Conservation (phyloP, 331 rosid genomes). For the Pyracantha coccinea region DNA sequence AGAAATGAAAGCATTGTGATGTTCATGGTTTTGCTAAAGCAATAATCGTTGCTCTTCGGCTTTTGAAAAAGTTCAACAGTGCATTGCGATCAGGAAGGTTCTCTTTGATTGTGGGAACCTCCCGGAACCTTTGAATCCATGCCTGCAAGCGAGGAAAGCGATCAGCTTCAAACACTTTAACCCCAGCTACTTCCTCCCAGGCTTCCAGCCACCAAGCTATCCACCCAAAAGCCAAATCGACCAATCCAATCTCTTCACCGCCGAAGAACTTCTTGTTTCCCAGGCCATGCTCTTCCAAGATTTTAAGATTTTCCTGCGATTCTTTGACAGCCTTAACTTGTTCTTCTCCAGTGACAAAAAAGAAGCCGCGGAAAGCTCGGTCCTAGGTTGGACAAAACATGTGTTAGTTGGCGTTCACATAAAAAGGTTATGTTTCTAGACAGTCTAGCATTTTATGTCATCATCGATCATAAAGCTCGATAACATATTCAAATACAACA, state of each 20-base stretch:
- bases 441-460: too few species aligned
- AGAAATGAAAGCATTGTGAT: too few species aligned
- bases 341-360: slow-evolving; percentile 5
- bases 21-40: neutral
- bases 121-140: slow-evolving; percentile 18
- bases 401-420: too few species aligned
- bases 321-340: slow-evolving; percentile 10
- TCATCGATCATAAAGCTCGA: neutral
- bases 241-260: slow-evolving; percentile 5
- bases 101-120: slow-evolving; percentile 2
- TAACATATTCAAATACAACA: neutral
- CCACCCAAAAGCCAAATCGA: slow-evolving; percentile 14
- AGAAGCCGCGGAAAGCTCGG: neutral
- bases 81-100: slow-evolving; percentile 1
- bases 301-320: neutral
- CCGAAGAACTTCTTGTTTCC: slow-evolving; percentile 9
- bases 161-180: slow-evolving; percentile 1
- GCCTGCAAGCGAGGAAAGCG: slow-evolving; percentile 13
- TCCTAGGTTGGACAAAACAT: neutral
- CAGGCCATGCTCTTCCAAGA: slow-evolving; percentile 17
- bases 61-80: slow-evolving; percentile 3
- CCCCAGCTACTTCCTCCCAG: slow-evolving; percentile 2
- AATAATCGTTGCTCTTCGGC: neutral
- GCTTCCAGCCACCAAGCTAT: slow-evolving; percentile 4
- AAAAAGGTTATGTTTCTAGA: too few species aligned